Conservation (phyloP, 345 rosid genomes). For the Brassica incana region DNA sequence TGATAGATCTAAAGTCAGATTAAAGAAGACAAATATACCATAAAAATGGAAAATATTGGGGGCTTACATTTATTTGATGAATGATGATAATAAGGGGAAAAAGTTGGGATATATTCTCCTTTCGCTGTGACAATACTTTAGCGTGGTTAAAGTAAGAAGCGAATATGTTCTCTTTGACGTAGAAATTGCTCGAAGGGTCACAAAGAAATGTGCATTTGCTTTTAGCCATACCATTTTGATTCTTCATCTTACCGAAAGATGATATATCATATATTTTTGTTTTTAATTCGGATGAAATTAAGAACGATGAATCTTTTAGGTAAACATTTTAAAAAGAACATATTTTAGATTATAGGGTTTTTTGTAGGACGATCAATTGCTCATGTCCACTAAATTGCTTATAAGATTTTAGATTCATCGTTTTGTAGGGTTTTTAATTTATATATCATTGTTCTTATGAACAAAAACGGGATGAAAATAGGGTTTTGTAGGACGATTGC, state of each 20-base stretch:
- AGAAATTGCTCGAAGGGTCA: conserved; percentile 36
- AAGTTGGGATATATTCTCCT: conserved; percentile 32
- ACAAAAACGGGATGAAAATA: too few relatives aligned
- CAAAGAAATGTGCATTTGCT: conserved; percentile 18
- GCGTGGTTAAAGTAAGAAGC: conserved; percentile 45
- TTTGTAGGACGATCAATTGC: too few relatives aligned
- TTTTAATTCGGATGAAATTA: too few relatives aligned
- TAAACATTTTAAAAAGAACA: too few relatives aligned
- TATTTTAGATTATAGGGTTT: too few relatives aligned
- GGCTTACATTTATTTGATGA: conserved; percentile 1
- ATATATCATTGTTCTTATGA: too few relatives aligned
- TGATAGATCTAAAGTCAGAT: conserved; percentile 17
- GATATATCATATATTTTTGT: too few relatives aligned
- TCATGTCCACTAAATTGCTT: too few relatives aligned
- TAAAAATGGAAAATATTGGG: conserved; percentile 3
- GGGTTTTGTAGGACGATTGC: too few relatives aligned
- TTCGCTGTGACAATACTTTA: conserved; percentile 50
- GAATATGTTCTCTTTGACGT: conserved; percentile 59
- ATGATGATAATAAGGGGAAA: conserved; percentile 7
- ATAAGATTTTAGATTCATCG: too few relatives aligned
- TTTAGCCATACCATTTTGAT: conserved; percentile 27
- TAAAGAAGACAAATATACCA: conserved; percentile 36
- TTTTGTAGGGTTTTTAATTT: too few relatives aligned
- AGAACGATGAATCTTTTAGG: too few relatives aligned
- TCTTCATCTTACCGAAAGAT: not conserved